Conservation (phyloP, 495 filamentous ascomycete genomes). For the Bathelium albidoporum region DNA sequence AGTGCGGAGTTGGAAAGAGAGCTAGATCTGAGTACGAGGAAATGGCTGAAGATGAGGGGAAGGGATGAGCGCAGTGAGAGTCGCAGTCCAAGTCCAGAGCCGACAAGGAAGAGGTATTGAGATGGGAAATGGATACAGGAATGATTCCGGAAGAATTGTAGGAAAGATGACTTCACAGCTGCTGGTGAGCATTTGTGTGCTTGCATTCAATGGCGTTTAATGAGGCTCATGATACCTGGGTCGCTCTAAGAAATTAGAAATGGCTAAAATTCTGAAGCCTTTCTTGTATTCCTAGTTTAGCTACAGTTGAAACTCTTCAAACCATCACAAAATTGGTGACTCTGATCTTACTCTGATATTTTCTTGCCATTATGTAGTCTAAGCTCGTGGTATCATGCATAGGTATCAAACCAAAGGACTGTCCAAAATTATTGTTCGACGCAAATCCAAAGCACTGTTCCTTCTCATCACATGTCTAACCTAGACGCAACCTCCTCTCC, state of each 20-base stretch:
- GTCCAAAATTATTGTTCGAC: neutral
- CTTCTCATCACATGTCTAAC: too few species aligned
- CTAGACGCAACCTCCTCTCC: neutral
- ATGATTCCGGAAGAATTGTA: neutral
- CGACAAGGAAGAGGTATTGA: conserved; percentile 28
- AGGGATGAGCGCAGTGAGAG: conserved; percentile 71
- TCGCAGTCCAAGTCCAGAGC: conserved; percentile 39
- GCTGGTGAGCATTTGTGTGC: neutral
- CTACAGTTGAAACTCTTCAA: too few species aligned
- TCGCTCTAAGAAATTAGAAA: neutral
- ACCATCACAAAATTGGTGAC: too few species aligned
- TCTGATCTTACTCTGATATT: too few species aligned
- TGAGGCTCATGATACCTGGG: neutral
- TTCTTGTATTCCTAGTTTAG: too few species aligned
- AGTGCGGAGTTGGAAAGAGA: conserved; percentile 78
- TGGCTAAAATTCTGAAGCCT: too few species aligned
- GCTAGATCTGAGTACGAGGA: conserved; percentile 78
- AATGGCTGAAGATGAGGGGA: conserved; percentile 83
- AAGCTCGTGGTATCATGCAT: neutral
- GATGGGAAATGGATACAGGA: neutral
- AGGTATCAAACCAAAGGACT: neutral
- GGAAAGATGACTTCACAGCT: neutral
- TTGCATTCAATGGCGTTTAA: neutral
- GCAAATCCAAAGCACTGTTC: neutral
- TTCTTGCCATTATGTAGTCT: neutral